Percentiles rank a stretch among this genome's conserved stretches.
Conservation (phyloP, 2,329 filamentous ascomycete species). For the Fusarium nematophilum region DNA sequence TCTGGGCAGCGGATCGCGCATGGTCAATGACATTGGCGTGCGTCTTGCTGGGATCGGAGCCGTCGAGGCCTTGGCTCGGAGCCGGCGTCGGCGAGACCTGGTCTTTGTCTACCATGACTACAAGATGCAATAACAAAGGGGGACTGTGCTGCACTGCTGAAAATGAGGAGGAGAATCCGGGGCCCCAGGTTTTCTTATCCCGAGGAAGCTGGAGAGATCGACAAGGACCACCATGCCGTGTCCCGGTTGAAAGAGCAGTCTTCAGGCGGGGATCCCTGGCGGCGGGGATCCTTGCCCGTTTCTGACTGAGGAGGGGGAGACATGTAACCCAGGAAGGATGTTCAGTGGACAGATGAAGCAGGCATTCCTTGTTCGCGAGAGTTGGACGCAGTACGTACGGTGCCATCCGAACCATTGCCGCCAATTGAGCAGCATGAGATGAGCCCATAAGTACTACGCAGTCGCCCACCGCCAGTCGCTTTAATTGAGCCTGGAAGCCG, state of each 20-base stretch:
- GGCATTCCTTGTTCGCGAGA: background rate
- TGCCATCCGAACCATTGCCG: too few relatives aligned
- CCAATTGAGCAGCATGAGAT: too few relatives aligned
- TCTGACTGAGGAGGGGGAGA: conserved; percentile 6
- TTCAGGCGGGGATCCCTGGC: background rate
- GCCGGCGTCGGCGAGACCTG: background rate
- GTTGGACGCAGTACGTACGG: too few relatives aligned
- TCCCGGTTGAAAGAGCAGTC: background rate
- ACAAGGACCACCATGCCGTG: background rate
- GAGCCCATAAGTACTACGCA: too few relatives aligned
- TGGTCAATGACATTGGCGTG: conserved; percentile 62
- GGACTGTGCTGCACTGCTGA: background rate
- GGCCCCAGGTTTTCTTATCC: conserved; percentile 9
- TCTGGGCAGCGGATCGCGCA: conserved; percentile 41
- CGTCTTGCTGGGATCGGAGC: conserved; percentile 54
- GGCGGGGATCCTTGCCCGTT: background rate
- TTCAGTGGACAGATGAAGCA: background rate
- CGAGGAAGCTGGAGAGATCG: conserved; percentile 9
- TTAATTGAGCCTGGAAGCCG: too few relatives aligned
- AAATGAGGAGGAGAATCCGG: background rate
- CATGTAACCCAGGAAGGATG: conserved; percentile 3
- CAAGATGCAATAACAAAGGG: background rate
- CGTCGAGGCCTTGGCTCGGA: conserved; percentile 46
- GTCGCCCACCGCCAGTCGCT: too few relatives aligned
- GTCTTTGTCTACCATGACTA: conserved; percentile 3